Evolutionary conservation across 1,284 basidiomycete genomes (phyloP).

Genomic region (Malassezia slooffiae): DNA sequence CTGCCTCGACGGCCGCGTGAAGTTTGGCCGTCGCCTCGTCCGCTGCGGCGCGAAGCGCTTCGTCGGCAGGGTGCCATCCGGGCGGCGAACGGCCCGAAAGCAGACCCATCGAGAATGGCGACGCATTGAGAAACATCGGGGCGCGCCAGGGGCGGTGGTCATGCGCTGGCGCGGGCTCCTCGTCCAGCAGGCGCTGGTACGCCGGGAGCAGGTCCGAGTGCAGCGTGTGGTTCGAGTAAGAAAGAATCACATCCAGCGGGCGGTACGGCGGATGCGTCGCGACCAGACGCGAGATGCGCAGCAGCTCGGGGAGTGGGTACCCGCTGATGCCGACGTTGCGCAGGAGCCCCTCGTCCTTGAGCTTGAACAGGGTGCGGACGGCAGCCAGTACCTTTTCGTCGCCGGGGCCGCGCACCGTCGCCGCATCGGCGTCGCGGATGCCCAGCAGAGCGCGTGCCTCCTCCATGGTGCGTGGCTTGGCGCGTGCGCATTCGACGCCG

Average conservation of each 20-base stretch:
- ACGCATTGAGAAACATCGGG: constrained; percentile 65
- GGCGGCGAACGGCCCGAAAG: constrained; percentile 59
- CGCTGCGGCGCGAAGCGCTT: constrained; percentile 51
- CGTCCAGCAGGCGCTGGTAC: constrained; percentile 26
- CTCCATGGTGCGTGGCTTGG: constrained; percentile 14
- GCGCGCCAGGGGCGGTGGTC: constrained; percentile 8
- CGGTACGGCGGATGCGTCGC: constrained; percentile 29
- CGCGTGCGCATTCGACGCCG: background rate
- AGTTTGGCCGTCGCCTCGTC: constrained; percentile 17
- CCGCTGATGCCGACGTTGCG: constrained; percentile 74
- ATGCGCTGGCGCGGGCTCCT: constrained; percentile 1
- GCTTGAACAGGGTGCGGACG: constrained; percentile 58
- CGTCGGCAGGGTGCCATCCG: constrained; percentile 73
- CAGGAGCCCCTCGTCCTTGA: constrained; percentile 69
- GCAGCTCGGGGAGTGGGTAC: constrained; percentile 76
- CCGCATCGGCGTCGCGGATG: constrained; percentile 53
- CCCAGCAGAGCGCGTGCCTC: constrained; percentile 25
- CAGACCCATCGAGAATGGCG: constrained; percentile 84
- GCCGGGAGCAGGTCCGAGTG: constrained; percentile 34
- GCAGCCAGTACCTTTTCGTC: constrained; percentile 70
- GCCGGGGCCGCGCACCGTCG: constrained; percentile 59
- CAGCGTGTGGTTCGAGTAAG: constrained; percentile 40
- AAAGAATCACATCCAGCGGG: constrained; percentile 45
- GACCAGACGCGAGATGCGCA: constrained; percentile 69
- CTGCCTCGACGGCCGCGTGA: background rate